Evolutionary conservation across 306 rosid species (phyloP).

Genomic region (Rosa lucieae): DNA sequence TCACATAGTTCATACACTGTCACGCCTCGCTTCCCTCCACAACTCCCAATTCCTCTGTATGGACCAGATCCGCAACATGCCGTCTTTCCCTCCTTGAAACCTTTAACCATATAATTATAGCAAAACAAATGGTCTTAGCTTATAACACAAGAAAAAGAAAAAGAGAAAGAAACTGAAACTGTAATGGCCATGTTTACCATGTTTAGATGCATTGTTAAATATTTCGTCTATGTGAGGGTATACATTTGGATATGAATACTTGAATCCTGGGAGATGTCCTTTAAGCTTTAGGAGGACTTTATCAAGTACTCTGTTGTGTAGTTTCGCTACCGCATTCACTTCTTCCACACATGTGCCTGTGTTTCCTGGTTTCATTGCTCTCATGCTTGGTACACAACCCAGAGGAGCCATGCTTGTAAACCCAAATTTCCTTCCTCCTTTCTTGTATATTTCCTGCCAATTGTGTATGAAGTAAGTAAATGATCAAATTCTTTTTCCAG

Average conservation of each 20-base stretch:
- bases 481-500: neutral
- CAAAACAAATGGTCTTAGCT: neutral
- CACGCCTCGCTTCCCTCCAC: conserved; percentile 48
- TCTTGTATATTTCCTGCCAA: conserved; percentile 31
- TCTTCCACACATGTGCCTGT: conserved; percentile 24
- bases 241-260: conserved; percentile 24
- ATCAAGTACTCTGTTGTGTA: conserved; percentile 25
- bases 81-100: conserved; percentile 29
- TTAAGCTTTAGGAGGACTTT: conserved; percentile 21
- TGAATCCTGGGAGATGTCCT: conserved; percentile 32
- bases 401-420: conserved; percentile 20
- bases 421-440: conserved; percentile 51
- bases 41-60: conserved; percentile 16
- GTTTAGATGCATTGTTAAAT: conserved; percentile 28
- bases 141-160: neutral
- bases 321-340: conserved; percentile 9
- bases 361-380: conserved; percentile 1
- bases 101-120: neutral
- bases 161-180: neutral
- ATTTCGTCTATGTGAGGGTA: conserved; percentile 12
- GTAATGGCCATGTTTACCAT: conserved; percentile 16
- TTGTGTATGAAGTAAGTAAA: neutral
- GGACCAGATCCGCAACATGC: conserved; percentile 46
- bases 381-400: conserved; percentile 21
- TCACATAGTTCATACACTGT: conserved; percentile 40